Evolutionary conservation across 2,329 filamentous ascomycete species (phyloP).

Genomic region (Phialocephala subalpina): DNA sequence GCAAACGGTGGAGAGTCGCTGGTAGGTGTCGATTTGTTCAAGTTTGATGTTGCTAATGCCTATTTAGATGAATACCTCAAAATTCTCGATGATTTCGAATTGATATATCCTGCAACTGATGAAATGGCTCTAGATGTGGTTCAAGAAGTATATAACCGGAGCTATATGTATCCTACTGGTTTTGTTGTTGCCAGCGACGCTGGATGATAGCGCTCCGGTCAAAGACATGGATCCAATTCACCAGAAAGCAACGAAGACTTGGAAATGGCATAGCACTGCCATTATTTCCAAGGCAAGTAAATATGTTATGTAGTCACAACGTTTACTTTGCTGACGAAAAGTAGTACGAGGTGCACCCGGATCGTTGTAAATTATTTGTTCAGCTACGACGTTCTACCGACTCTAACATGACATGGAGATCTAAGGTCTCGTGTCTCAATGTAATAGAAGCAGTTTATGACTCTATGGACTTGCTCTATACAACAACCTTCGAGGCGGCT

Average conservation of each 20-base stretch:
- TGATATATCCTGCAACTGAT: slow-evolving; percentile 1
- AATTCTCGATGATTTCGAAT: slow-evolving; percentile 13
- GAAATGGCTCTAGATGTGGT: slow-evolving; percentile 9
- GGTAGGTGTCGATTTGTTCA: not conserved
- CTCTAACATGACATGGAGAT: too few relatives aligned
- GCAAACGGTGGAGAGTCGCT: slow-evolving; percentile 9
- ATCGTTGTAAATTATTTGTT: too few relatives aligned
- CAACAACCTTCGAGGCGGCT: slow-evolving; percentile 4
- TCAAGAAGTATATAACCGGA: not conserved
- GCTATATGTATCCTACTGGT: not conserved
- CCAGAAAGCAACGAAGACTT: too few relatives aligned
- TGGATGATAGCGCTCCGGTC: not conserved
- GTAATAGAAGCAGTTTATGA: too few relatives aligned
- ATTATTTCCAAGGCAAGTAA: too few relatives aligned
- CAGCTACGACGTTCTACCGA: too few relatives aligned
- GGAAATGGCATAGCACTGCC: too few relatives aligned
- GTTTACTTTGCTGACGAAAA: too few relatives aligned
- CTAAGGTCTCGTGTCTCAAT: too few relatives aligned
- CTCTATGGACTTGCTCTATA: not conserved
- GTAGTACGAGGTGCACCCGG: too few relatives aligned
- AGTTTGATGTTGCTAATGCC: not conserved
- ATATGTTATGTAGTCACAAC: too few relatives aligned
- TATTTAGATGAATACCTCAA: slow-evolving; percentile 8
- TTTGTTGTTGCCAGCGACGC: not conserved
- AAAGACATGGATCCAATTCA: not conserved